phyloP scores from a whole-genome alignment of 2,329 filamentous ascomycete species.

The Penicillium sclerotigenum region DNA sequence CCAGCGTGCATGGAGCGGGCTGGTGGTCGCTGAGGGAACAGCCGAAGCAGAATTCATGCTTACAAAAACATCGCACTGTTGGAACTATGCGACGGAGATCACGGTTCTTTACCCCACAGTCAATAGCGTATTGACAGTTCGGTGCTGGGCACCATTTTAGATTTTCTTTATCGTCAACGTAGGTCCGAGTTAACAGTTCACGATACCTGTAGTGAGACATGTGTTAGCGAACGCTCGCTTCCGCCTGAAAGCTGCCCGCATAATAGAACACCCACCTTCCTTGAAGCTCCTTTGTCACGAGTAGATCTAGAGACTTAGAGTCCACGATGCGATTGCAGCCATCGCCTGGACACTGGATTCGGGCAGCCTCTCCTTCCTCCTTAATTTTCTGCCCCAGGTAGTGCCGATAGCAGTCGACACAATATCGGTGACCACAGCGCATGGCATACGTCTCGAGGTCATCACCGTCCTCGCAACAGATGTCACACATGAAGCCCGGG shows the following conservation, averaged over 20 bases:
- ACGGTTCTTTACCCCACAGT: conserved; percentile 83
- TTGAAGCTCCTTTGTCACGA: conserved; percentile 59
- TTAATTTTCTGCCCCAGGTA: conserved; percentile 91
- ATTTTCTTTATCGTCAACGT: conserved; percentile 93
- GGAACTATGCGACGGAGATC: conserved; percentile 83
- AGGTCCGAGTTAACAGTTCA: conserved; percentile 83
- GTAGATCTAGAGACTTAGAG: conserved; percentile 76
- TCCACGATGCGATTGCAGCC: conserved; percentile 88
- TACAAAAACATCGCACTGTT: conserved; percentile 81
- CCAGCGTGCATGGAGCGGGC: conserved; percentile 83
- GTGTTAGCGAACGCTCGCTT: conserved; percentile 10
- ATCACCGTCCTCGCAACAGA: conserved; percentile 86
- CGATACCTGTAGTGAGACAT: conserved; percentile 61
- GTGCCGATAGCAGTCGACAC: conserved; percentile 85
- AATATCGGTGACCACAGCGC: conserved; percentile 93
- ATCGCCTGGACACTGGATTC: conserved; percentile 89
- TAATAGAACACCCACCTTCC: conserved; percentile 46
- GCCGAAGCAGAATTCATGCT: conserved; percentile 90
- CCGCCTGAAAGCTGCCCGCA: not conserved
- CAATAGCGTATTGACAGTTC: conserved; percentile 91
- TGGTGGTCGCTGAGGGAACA: conserved; percentile 88
- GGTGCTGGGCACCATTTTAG: conserved; percentile 98
- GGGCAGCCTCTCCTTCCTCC: conserved; percentile 89
- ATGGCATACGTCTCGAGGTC: conserved; percentile 82
- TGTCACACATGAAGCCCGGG: conserved; percentile 82